Conservation (phyloP, 306 rosid species). For the Prinsepia uniflora region DNA sequence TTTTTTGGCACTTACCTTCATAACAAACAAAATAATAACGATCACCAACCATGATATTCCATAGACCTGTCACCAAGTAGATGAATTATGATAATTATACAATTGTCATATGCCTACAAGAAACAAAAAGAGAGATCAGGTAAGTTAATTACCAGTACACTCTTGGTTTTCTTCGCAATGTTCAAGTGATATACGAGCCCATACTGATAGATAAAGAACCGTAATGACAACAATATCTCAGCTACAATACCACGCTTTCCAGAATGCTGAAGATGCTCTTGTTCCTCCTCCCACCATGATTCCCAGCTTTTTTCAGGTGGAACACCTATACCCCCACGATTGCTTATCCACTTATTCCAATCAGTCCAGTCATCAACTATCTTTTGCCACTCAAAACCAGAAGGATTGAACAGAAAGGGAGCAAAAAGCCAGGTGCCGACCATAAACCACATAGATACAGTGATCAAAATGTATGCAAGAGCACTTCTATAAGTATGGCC, state of each 20-base stretch:
- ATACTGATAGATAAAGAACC: slow-evolving; percentile 92
- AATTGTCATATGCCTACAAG: background rate
- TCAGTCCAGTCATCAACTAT: slow-evolving; percentile 98
- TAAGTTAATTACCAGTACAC: slow-evolving; percentile 55
- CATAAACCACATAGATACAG: slow-evolving; percentile 95
- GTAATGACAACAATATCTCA: slow-evolving; percentile 73
- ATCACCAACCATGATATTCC: slow-evolving; percentile 98
- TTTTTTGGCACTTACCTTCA: slow-evolving; percentile 66
- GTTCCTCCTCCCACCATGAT: slow-evolving; percentile 99
- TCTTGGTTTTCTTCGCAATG: slow-evolving; percentile 51
- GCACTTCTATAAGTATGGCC: slow-evolving; percentile 71
- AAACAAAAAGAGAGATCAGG: background rate
- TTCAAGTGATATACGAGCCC: slow-evolving; percentile 90
- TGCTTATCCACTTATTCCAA: slow-evolving; percentile 98
- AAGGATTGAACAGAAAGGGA: slow-evolving; percentile 94
- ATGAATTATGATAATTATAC: slow-evolving; percentile 1
- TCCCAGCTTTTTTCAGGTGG: slow-evolving; percentile 96
- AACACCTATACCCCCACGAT: slow-evolving; percentile 91
- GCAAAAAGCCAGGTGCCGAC: slow-evolving; percentile 99
- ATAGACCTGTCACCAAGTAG: slow-evolving; percentile 61
- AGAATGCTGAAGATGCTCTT: slow-evolving; percentile 85
- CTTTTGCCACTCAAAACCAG: slow-evolving; percentile 99
- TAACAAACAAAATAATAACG: slow-evolving; percentile 66
- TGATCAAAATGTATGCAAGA: slow-evolving; percentile 82
- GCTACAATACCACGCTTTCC: slow-evolving; percentile 77